Conservation (phyloP, 2,329 filamentous ascomycete genomes). For the Annulohypoxylon truncatum region DNA sequence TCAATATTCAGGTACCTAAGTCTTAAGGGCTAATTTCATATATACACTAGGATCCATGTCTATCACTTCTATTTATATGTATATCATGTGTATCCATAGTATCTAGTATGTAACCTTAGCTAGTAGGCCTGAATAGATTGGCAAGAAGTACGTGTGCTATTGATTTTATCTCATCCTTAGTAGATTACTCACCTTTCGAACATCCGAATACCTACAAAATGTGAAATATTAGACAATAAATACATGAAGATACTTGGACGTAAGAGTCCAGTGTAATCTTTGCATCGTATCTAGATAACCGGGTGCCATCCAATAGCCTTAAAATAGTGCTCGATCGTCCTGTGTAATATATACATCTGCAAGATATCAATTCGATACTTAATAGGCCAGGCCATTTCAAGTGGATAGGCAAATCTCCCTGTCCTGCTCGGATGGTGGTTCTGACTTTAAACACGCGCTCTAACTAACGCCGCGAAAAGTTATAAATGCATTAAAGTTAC, state of each 20-base stretch:
- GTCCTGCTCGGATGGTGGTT: not conserved
- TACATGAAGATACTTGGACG: not conserved
- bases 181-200: not conserved
- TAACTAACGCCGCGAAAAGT: not conserved
- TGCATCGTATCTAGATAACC: conserved; percentile 14
- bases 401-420: not conserved
- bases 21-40: not conserved
- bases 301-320: not conserved
- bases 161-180: too few relatives aligned
- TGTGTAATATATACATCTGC: conserved; percentile 4
- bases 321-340: not conserved
- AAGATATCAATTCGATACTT: conserved; percentile 22
- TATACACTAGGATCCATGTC: not conserved
- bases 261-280: conserved; percentile 1
- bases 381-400: conserved; percentile 12
- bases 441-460: not conserved
- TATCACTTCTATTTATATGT: not conserved
- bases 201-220: not conserved
- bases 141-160: too few relatives aligned
- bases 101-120: not conserved
- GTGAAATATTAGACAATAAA: not conserved
- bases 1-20: not conserved
- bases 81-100: not conserved
- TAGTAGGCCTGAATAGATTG: not conserved
- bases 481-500: not conserved